Evolutionary conservation across 2,329 filamentous ascomycete species (phyloP).

Genomic region (Colletotrichum lini): DNA sequence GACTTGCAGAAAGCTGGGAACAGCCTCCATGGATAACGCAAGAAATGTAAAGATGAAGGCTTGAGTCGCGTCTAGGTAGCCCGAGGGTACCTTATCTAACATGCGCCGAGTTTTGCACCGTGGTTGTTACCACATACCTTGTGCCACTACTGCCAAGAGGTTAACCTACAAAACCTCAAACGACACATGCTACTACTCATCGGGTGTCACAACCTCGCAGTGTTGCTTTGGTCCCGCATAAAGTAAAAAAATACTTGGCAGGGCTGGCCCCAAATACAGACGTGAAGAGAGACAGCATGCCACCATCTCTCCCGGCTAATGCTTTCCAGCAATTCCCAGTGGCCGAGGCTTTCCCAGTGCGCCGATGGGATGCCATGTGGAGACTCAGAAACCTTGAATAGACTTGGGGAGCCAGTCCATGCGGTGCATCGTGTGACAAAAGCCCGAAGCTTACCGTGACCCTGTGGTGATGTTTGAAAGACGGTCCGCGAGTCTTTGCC

Average conservation of each 20-base stretch:
- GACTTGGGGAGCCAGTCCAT: conserved; percentile 1
- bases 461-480: conserved; percentile 2
- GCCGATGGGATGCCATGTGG: conserved; percentile 25
- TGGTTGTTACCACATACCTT: background rate
- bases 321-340: background rate
- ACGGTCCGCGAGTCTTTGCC: conserved; percentile 1
- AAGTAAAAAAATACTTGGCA: conserved; percentile 15
- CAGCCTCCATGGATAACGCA: too few relatives aligned
- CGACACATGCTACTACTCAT: too few relatives aligned
- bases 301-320: background rate
- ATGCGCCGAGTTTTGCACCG: background rate
- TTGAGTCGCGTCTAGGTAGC: too few relatives aligned
- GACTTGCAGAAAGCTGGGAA: too few relatives aligned
- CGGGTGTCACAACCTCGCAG: background rate
- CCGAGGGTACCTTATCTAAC: too few relatives aligned
- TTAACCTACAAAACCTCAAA: too few relatives aligned
- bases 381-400: conserved; percentile 26
- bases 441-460: conserved; percentile 16
- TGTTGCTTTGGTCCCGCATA: conserved; percentile 29
- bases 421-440: conserved; percentile 20
- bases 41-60: too few relatives aligned
- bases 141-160: too few relatives aligned
- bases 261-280: conserved; percentile 21
- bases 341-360: background rate
- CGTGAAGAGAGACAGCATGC: background rate